Evolutionary conservation across 441 rosid species (phyloP), one percentile per base, ranked within the genome.

Genomic region (Flueggea neowawraea): DNA sequence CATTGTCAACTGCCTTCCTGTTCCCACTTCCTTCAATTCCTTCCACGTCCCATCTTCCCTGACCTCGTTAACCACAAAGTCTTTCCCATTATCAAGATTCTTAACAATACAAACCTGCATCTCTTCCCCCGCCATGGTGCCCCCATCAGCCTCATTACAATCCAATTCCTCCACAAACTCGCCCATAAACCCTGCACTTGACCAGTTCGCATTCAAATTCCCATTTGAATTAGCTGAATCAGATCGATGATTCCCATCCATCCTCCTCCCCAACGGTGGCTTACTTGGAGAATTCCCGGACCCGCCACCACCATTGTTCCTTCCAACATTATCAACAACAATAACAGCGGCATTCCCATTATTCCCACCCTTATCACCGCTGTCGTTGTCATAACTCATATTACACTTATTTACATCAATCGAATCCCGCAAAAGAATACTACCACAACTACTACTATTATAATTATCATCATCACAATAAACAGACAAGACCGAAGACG

Each of bases 31-130:
- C 74, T 88, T 82, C 15, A 95, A 80, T 73, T 88, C 86, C 56
- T 95, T 83, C 84, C 88, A 89, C 55, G 67, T 80, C 69, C 96
- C 99, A 66, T 89, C 99, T 75, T 91, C 91, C 73, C 80, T 80
- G 65, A 89, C 63, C 84, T 91, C 98, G 57, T 95, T 90, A 53
- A 91, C 92, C 65, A 95, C 95, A 78, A 95, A 91, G 76, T 88
- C 84, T 62, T 84, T 77, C 55, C 98, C 99, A 57, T 85, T 87
- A 69, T 91, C 99, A 16, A 95, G 98, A 79, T 95, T 87, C 80
- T 80, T 88, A 28, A 95, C 86, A 3, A 86, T 81, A 73, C 96
- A 89, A 39, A 65, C 85, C 60, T 75, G 80, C 16, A 61, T n/a
- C 41, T 36, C 41, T 5, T 36, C 41, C 13, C 54, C 13, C 31